Conservation (phyloP, 768 basidiomycete genomes). For the Suillus variegatus region DNA sequence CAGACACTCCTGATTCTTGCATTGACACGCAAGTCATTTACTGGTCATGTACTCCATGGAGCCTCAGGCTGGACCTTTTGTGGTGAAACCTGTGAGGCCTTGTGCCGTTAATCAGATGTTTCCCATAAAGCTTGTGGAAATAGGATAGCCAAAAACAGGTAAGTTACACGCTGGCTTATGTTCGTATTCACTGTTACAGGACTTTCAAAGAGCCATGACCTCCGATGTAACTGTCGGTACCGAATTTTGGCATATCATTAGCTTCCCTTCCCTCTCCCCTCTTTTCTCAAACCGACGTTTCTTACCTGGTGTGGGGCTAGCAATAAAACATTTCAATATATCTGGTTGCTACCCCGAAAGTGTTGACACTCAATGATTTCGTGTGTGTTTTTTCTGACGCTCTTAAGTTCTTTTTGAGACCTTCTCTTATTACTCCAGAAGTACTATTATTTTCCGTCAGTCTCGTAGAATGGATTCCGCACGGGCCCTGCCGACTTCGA, state of each 20-base stretch:
- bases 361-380: neutral
- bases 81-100: neutral
- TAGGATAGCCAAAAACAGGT: neutral
- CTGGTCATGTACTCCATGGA: conserved; percentile 5
- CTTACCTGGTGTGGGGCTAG: neutral
- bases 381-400: too few species aligned
- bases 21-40: conserved; percentile 8
- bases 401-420: too few species aligned
- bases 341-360: neutral
- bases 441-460: too few species aligned
- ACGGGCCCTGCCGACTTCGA: neutral
- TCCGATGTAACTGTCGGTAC: conserved; percentile 13
- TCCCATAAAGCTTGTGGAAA: conserved; percentile 1
- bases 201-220: neutral
- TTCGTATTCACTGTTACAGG: neutral
- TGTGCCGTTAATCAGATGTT: conserved; percentile 1
- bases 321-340: neutral
- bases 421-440: too few species aligned
- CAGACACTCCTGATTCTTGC: conserved; percentile 7
- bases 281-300: neutral
- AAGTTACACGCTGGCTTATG: neutral
- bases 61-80: neutral
- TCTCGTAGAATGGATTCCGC: too few species aligned
- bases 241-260: neutral
- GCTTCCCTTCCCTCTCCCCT: neutral